Base-by-base conservation (phyloP, 495 filamentous ascomycete genomes). In the Hypoxylon perforatum region DNA sequence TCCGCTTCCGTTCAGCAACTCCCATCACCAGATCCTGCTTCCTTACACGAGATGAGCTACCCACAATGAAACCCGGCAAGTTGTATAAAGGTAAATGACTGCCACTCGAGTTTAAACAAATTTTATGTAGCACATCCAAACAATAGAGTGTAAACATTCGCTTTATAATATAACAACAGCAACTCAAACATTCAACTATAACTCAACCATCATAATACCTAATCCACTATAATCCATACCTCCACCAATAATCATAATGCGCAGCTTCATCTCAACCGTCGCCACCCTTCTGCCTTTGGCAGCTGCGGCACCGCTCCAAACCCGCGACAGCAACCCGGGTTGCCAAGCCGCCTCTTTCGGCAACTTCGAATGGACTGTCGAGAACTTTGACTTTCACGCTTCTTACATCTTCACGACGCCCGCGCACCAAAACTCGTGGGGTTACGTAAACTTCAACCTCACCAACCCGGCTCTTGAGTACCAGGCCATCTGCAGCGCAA, bases 341-440 rank as follows among this genome's bases (percentile, higher is more conserved):
- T 80, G 78, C 48, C 60, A 73, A 23, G 52, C 58, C 17, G 62
- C 65, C 12, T 78, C 77, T 12, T 73, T 78, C 61, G 44, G 57
- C 35, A 42, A 63, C 54, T 77, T 79, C 51, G n/a, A 52, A 9
- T 82, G 80, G 80, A 50, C 45, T 4, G 38, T 78, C 35, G 59
- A 69, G 39, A 48, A 56, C 60, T 76, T 82, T 57, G 72, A 74
- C 57, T 82, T 75, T 71, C 73, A 76, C 67, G 74, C 77, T 15
- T 61, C 59, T 15, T 80, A 76, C 69, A 66, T 72, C 57, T 82
- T 80, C 74, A 75, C 74, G 0, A 81, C 77, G 1, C 80, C 80
- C 0, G 75, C 80, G 3, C 79, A 82, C 65, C 80, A 82, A 50
- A 80, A 77, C 56, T 76, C 77, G 6, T 75, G 66, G 65, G 80